Evolutionary conservation across 2,329 filamentous ascomycete genomes (phyloP).

Genomic region (Cytospora schulzeri): DNA sequence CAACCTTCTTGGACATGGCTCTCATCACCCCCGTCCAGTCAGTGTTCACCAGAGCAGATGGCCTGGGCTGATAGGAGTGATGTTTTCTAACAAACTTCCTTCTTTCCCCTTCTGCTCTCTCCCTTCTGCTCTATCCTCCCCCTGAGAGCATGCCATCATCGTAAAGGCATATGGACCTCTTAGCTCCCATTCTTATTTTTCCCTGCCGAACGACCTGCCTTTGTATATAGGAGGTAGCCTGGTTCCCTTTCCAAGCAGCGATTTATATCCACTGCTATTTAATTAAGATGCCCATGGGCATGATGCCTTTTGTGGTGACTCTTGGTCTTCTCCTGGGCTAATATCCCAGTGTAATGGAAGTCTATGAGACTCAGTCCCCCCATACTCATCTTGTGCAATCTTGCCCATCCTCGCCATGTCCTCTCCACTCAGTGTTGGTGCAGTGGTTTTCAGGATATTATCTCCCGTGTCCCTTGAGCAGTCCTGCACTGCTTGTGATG

Average conservation of each 20-base stretch:
- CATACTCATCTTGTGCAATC: no score
- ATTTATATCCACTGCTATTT: neutral
- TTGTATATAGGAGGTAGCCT: neutral
- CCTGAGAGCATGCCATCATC: neutral
- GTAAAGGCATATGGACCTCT: neutral
- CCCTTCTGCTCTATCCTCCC: neutral
- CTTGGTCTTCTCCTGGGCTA: neutral
- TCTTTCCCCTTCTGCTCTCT: neutral
- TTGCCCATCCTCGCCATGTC: no score
- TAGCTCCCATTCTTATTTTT: no score
- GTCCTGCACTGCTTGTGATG: no score
- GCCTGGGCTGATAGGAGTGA: neutral
- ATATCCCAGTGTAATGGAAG: no score
- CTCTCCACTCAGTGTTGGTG: no score
- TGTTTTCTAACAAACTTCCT: neutral
- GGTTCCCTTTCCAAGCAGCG: neutral
- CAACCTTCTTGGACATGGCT: neutral
- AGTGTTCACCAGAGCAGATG: neutral
- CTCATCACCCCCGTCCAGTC: neutral
- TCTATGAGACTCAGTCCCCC: no score
- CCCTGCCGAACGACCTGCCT: no score
- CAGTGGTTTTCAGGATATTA: no score
- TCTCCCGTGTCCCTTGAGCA: no score
- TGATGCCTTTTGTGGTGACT: neutral
- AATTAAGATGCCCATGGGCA: neutral